A percentile compares a stretch with the other conserved stretches of the same genome.
Conservation (phyloP, 495 filamentous ascomycete genomes). For the Lineolata rhizophorae region DNA sequence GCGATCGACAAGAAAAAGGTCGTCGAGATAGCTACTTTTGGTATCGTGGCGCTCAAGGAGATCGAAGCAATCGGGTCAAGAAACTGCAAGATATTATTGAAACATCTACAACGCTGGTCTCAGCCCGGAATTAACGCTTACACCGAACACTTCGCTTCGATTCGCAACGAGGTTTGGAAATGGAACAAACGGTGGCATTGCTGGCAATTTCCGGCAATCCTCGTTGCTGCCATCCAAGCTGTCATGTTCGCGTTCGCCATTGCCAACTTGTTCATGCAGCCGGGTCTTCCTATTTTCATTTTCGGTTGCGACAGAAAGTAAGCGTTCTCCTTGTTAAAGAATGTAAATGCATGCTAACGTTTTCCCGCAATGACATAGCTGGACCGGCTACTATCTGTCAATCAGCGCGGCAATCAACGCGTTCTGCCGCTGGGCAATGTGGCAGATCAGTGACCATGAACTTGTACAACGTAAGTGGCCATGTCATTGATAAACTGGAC, state of each 20-base stretch:
- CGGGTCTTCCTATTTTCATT: conserved; percentile 5
- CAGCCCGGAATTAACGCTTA: conserved; percentile 1
- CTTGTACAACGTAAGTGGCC: conserved; percentile 4
- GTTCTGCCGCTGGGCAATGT: conserved; percentile 3
- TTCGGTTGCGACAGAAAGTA: conserved; percentile 2
- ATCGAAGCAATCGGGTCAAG: conserved; percentile 1
- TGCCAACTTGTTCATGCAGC: conserved; percentile 2
- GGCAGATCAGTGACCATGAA: conserved; percentile 8
- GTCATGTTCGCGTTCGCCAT: conserved; percentile 7
- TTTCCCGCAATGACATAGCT: too few relatives aligned
- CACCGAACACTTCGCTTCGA: conserved; percentile 1
- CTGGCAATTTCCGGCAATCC: conserved; percentile 7
- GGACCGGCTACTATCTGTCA: conserved; percentile 6
- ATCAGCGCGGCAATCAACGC: conserved; percentile 5
- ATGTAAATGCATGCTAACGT: too few relatives aligned
- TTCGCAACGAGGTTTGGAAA: not conserved
- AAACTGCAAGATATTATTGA: not conserved
- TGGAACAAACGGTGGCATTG: conserved; percentile 6
- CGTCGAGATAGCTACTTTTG: conserved; percentile 3
- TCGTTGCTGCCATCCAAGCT: conserved; percentile 5
- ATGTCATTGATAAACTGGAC: too few relatives aligned
- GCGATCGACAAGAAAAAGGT: not conserved
- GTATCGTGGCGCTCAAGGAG: conserved; percentile 2
- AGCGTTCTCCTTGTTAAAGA: too few relatives aligned
- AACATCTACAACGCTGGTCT: not conserved